Evolutionary conservation across 75 land plant species (phyloP), one percentile per base, ranked within the genome.

Genomic region (Cunninghamia lanceolata): DNA sequence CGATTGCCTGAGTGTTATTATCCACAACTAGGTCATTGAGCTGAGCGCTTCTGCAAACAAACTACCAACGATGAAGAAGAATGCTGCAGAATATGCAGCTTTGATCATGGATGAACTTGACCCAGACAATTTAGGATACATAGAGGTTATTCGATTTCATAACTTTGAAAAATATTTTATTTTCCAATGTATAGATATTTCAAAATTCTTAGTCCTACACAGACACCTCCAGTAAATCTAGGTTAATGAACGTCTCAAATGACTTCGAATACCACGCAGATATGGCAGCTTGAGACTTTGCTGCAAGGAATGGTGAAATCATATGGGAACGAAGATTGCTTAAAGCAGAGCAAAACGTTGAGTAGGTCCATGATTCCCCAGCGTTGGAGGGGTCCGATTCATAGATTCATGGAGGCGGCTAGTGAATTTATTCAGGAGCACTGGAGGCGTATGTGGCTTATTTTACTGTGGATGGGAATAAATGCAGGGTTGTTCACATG

Each of bases 41-140:
- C 71, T 94, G 89, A 95, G 97, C 86, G 97, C 97, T 30, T 93
- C 94, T 13, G 93, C 93, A 46, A 95, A 94, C 89, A 94, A 93
- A 88, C 86, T 95, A 3, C 80, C 87, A 36, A 94, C 91, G 53
- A 88, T 95, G 28, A 95, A 95, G 85, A 81, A 84, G 46, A 87
- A 94, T 82, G 95, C 97, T 16, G 87, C 88, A 43, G 74, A 85
- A 30, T 95, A 95, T 89, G 93, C 97, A 19, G 82, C 92, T 36
- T 78, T 95, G 30, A 95, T 95, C 86, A 95, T 95, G 97, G 97
- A 95, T 83, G 95, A 95, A 84, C 94, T 95, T 11, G 97, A 95
- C 46, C 97, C 95, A 13, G 95, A 95, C 70, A 88, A 92, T 45
- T 86, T 63, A 2, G 98, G 98, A 14, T 93, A 93, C 71, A 94